These are phyloP conservation scores for Sarocladium brachiariae DNA, from an alignment of 2,329 filamentous ascomycete species.

Conservation along the genomic window DNA sequence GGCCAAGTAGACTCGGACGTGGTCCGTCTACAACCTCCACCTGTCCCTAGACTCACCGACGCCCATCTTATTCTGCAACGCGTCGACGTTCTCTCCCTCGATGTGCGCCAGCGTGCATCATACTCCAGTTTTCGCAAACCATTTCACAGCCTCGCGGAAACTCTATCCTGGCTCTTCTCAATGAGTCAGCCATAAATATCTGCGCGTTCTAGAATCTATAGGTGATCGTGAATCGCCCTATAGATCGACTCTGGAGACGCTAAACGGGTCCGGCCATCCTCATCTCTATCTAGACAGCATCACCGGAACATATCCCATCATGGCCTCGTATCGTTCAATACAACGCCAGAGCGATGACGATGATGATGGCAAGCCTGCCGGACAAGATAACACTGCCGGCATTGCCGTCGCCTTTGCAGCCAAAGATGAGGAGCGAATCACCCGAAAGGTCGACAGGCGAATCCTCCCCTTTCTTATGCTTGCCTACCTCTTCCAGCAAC, in stretches of 20 bases:
- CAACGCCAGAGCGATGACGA: background rate
- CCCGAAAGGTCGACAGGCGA: background rate
- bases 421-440: conserved; percentile 7
- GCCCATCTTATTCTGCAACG: background rate
- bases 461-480: conserved; percentile 34
- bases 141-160: no score
- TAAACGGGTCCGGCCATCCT: background rate
- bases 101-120: background rate
- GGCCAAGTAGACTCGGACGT: no score
- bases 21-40: background rate
- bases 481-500: conserved; percentile 54
- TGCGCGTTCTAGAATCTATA: no score
- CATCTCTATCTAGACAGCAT: background rate
- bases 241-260: no score
- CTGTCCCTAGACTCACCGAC: no score
- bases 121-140: no score
- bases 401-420: conserved; percentile 2
- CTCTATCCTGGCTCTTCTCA: no score
- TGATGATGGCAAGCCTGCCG: conserved; percentile 1
- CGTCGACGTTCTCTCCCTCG: background rate
- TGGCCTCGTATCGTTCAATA: conserved; percentile 5
- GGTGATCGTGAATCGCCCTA: no score
- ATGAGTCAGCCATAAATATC: no score
- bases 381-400: background rate
- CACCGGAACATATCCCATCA: background rate